Evolutionary conservation across 2,329 filamentous ascomycete species (phyloP).

Genomic region (Myriangium duriaei): DNA sequence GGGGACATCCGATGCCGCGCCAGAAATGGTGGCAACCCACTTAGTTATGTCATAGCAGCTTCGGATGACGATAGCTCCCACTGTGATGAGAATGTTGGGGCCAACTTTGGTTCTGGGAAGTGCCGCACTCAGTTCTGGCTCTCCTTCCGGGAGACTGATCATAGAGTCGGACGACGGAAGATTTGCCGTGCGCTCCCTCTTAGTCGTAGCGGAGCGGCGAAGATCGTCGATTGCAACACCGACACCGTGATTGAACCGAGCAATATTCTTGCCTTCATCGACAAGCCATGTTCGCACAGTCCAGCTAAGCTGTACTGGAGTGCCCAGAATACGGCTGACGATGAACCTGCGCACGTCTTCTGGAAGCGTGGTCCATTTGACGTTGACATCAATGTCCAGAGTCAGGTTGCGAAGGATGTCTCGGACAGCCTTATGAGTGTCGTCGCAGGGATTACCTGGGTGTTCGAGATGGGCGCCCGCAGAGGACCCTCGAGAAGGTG

Average conservation of each 20-base stretch:
- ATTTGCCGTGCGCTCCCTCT: slow-evolving; percentile 4
- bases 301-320: slow-evolving; percentile 2
- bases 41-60: slow-evolving; percentile 8
- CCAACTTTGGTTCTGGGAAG: slow-evolving; percentile 1
- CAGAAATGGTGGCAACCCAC: slow-evolving; percentile 12
- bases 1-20: slow-evolving; percentile 10
- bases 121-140: slow-evolving; percentile 9
- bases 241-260: slow-evolving; percentile 3
- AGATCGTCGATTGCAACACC: slow-evolving; percentile 8
- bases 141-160: background rate
- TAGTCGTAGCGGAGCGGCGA: background rate
- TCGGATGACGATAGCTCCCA: slow-evolving; percentile 1
- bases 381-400: slow-evolving; percentile 11
- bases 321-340: slow-evolving; percentile 10
- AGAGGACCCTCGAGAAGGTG: slow-evolving; percentile 4
- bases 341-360: slow-evolving; percentile 11
- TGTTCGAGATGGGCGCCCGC: background rate
- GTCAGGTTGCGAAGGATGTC: slow-evolving; percentile 10
- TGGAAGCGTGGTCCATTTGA: slow-evolving; percentile 9
- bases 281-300: slow-evolving; percentile 9
- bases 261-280: slow-evolving; percentile 3
- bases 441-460: slow-evolving; percentile 6
- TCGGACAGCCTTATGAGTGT: slow-evolving; percentile 7
- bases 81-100: background rate
- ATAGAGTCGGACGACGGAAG: background rate